Conservation (phyloP, 106 monocot genomes). For the Vanilla planifolia region DNA sequence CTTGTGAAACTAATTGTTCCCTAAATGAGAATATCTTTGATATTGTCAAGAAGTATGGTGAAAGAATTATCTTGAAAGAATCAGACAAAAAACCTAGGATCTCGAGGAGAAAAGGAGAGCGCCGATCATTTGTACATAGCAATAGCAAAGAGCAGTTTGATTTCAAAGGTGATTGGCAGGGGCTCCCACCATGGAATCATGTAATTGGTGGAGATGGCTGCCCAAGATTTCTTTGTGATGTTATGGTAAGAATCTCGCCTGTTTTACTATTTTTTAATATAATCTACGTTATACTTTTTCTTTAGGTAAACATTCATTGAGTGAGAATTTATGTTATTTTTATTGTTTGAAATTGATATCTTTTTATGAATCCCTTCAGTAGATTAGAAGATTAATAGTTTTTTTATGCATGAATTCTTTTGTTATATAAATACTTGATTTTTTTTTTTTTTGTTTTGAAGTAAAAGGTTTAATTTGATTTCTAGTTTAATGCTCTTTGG, state of each 20-base stretch:
- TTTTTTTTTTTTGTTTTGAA: too few species aligned
- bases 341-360: too few species aligned
- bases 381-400: too few species aligned
- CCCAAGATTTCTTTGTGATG: slow-evolving; percentile 96
- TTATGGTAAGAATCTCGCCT: slow-evolving; percentile 59
- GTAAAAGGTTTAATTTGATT: too few species aligned
- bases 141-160: slow-evolving; percentile 31
- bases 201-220: slow-evolving; percentile 72
- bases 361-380: too few species aligned
- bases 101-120: slow-evolving; percentile 56
- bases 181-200: slow-evolving; percentile 78
- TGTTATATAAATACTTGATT: too few species aligned
- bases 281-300: too few species aligned
- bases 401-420: too few species aligned
- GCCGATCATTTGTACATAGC: slow-evolving; percentile 13
- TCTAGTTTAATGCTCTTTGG: too few species aligned
- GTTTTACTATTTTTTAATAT: neutral
- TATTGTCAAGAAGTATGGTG: slow-evolving; percentile 49
- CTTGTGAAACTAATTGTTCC: slow-evolving; percentile 14
- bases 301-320: too few species aligned
- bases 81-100: slow-evolving; percentile 61
- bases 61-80: slow-evolving; percentile 67
- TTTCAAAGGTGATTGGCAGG: slow-evolving; percentile 51
- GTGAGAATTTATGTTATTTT: too few species aligned
- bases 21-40: slow-evolving; percentile 24